Percentiles rank a stretch among this genome's conserved stretches.
These are phyloP conservation scores for Trifolium pratense DNA, from an alignment of 306 rosid species.

Conservation along the genomic window DNA sequence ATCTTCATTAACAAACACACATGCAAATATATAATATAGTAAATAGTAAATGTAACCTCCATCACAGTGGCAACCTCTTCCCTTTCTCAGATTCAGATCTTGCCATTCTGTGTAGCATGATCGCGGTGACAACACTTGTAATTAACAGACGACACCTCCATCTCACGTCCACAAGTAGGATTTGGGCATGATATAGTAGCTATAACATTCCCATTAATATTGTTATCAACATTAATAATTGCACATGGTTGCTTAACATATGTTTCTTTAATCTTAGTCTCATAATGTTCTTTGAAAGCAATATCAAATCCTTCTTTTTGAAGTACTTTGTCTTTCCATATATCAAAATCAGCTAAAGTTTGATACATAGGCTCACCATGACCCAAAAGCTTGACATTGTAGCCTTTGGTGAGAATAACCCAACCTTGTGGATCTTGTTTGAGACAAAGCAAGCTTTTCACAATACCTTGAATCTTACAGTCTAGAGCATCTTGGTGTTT, in stretches of 20 bases:
- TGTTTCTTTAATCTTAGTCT: slow-evolving; percentile 31
- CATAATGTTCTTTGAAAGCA: slow-evolving; percentile 41
- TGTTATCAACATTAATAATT: slow-evolving; percentile 1
- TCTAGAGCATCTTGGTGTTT: slow-evolving; percentile 39
- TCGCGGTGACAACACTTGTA: slow-evolving; percentile 48
- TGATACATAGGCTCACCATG: slow-evolving; percentile 44
- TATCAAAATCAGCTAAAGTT: slow-evolving; percentile 43
- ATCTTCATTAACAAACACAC: neutral
- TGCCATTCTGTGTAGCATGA: slow-evolving; percentile 29
- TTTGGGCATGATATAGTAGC: slow-evolving; percentile 49
- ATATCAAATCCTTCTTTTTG: slow-evolving; percentile 42
- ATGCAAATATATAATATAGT: neutral
- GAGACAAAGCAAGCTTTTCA: slow-evolving; percentile 43
- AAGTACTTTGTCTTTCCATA: slow-evolving; percentile 42
- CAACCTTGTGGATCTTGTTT: slow-evolving; percentile 47
- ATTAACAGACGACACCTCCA: slow-evolving; percentile 46
- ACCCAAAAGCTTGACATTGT: slow-evolving; percentile 39
- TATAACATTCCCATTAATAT: slow-evolving; percentile 29
- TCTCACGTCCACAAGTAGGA: slow-evolving; percentile 47
- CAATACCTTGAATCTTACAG: slow-evolving; percentile 43
- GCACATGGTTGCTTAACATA: slow-evolving; percentile 37
- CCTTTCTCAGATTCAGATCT: slow-evolving; percentile 4
- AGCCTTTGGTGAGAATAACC: slow-evolving; percentile 45
- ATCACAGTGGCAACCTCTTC: neutral
- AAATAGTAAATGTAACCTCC: neutral